Conservation (phyloP, 1,139 yeast genomes). For the Diutina rugosa region DNA sequence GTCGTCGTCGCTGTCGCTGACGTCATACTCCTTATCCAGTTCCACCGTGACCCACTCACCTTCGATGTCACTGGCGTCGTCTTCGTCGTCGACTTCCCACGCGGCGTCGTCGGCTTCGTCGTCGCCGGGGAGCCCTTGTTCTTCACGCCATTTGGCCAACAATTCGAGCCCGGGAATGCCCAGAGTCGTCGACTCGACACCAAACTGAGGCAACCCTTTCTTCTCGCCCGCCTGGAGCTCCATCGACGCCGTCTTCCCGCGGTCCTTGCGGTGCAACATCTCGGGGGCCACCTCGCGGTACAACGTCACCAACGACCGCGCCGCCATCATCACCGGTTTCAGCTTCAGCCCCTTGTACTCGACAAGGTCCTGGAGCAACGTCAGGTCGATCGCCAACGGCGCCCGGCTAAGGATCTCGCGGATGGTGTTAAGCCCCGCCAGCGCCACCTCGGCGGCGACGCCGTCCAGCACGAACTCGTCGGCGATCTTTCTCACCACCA, state of each 20-base stretch:
- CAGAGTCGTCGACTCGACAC: constrained; percentile 49
- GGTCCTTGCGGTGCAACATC: constrained; percentile 77
- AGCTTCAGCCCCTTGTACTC: constrained; percentile 89
- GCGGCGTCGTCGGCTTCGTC: constrained; percentile 40
- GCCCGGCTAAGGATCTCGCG: constrained; percentile 88
- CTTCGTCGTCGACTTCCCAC: constrained; percentile 16
- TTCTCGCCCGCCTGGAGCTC: constrained; percentile 46
- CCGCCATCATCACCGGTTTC: constrained; percentile 90
- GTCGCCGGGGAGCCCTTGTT: constrained; percentile 7
- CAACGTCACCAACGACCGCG: constrained; percentile 72
- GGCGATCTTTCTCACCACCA: constrained; percentile 81
- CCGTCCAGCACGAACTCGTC: constrained; percentile 98
- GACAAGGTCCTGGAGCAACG: constrained; percentile 75
- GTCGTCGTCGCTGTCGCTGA: constrained; percentile 39
- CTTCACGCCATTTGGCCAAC: constrained; percentile 67
- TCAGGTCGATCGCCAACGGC: constrained; percentile 83
- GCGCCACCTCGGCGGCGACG: constrained; percentile 94
- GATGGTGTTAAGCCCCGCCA: constrained; percentile 93
- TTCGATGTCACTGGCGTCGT: constrained; percentile 32
- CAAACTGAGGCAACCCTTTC: constrained; percentile 44
- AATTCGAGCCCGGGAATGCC: constrained; percentile 87
- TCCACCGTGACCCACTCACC: constrained; percentile 53
- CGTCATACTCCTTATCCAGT: constrained; percentile 43
- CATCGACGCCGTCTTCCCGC: constrained; percentile 87
- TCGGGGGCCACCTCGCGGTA: constrained; percentile 95